Percentiles rank a stretch among this genome's conserved stretches.
Evolutionary conservation across 192 early-diverging fungal species (phyloP).

Genomic region (Glomus cerebriforme): DNA sequence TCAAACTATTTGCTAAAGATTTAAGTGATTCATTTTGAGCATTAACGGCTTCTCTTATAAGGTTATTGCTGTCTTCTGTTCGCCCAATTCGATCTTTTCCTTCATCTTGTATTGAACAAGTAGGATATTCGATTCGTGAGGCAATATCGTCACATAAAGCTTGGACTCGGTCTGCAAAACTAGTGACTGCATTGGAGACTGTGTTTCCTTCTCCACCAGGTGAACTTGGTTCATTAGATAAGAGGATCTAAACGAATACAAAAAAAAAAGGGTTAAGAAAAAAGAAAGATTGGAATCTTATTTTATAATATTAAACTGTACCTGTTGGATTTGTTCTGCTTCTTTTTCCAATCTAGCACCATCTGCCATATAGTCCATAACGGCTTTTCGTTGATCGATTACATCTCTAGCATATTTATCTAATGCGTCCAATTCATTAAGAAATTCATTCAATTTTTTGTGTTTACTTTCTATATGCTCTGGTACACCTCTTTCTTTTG

Average conservation of each 20-base stretch:
- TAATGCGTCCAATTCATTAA: neutral
- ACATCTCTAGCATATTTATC: slow-evolving; percentile 5
- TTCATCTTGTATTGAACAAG: slow-evolving; percentile 5
- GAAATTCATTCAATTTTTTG: neutral
- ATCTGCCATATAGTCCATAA: neutral
- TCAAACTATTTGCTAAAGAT: slow-evolving; percentile 24
- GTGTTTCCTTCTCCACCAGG: slow-evolving; percentile 23
- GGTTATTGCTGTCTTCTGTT: slow-evolving; percentile 4
- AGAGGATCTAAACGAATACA: neutral
- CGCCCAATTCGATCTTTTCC: neutral
- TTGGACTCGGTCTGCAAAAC: slow-evolving; percentile 16
- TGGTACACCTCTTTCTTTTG: neutral
- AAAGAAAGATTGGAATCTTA: too few relatives aligned
- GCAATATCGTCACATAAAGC: slow-evolving; percentile 8
- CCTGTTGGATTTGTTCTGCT: slow-evolving; percentile 21
- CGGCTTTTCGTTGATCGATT: slow-evolving; percentile 15
- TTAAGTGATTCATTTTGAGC: slow-evolving; percentile 22
- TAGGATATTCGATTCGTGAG: slow-evolving; percentile 15
- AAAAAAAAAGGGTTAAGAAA: neutral
- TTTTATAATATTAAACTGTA: neutral
- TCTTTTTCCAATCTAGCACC: slow-evolving; percentile 2
- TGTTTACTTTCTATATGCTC: neutral
- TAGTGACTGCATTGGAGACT: slow-evolving; percentile 1
- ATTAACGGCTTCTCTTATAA: slow-evolving; percentile 11
- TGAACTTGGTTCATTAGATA: slow-evolving; percentile 14